Percentiles rank a stretch among this genome's conserved stretches.
Evolutionary conservation across 1,139 yeast genomes (phyloP).

Genomic region (Kurtzmaniella quercitrusa): DNA sequence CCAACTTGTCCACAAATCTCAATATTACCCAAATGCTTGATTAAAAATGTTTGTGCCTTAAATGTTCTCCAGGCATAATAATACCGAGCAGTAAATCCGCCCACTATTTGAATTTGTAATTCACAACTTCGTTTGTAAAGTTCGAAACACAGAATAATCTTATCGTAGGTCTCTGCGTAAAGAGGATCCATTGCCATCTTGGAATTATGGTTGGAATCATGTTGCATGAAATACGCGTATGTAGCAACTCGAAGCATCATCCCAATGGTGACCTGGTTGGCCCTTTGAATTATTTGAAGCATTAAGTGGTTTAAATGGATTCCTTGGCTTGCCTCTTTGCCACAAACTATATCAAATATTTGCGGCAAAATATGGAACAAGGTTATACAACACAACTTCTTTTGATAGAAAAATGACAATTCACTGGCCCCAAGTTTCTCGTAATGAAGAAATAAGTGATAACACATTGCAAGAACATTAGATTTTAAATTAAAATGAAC

Average conservation of each 20-base stretch:
- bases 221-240: slow-evolving; percentile 13
- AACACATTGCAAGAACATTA: slow-evolving; percentile 23
- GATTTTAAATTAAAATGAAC: slow-evolving; percentile 18
- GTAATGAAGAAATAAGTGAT: slow-evolving; percentile 25
- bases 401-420: slow-evolving; percentile 16
- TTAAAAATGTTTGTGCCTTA: slow-evolving; percentile 24
- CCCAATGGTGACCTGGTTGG: slow-evolving; percentile 21
- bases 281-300: slow-evolving; percentile 22
- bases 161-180: slow-evolving; percentile 12
- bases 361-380: slow-evolving; percentile 19
- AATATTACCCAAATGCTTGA: slow-evolving; percentile 16
- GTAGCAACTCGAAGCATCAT: slow-evolving; percentile 21
- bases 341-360: slow-evolving; percentile 18
- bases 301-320: slow-evolving; percentile 23
- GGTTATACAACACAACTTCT: slow-evolving; percentile 15
- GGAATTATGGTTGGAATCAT: slow-evolving; percentile 12
- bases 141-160: neutral
- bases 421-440: slow-evolving; percentile 15
- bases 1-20: slow-evolving; percentile 16
- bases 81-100: slow-evolving; percentile 31
- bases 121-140: slow-evolving; percentile 8
- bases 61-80: slow-evolving; percentile 48
- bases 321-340: slow-evolving; percentile 21
- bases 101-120: slow-evolving; percentile 9
- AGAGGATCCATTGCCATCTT: slow-evolving; percentile 11